A percentile compares a stretch with the other conserved stretches of the same genome.
Evolutionary conservation across 129 eudicot species (phyloP).

Genomic region (Pseudognaphalium luteoalbum): DNA sequence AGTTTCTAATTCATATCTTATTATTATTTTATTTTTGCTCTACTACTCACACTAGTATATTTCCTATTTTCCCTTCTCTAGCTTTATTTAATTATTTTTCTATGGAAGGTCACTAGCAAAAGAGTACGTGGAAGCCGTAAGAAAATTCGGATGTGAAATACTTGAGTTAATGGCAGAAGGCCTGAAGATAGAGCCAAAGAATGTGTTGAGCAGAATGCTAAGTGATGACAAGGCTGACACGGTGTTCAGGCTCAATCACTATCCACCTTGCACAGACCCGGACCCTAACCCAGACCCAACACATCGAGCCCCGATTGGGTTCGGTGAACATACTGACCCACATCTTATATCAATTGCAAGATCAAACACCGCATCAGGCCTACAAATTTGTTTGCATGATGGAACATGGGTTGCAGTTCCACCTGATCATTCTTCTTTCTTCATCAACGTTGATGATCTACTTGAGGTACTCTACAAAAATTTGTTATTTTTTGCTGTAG

Average conservation of each 20-base stretch:
- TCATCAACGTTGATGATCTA: conserved; percentile 62
- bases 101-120: conserved; percentile 42
- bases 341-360: conserved; percentile 62
- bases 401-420: conserved; percentile 65
- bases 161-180: conserved; percentile 66
- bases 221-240: conserved; percentile 65
- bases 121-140: conserved; percentile 45
- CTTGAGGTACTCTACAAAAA: conserved; percentile 36
- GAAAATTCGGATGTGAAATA: conserved; percentile 45
- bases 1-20: no score
- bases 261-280: conserved; percentile 52
- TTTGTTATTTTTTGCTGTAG: no score
- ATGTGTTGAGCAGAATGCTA: conserved; percentile 49
- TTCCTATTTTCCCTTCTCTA: not conserved
- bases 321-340: conserved; percentile 81
- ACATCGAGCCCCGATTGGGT: conserved; percentile 39
- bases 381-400: conserved; percentile 48
- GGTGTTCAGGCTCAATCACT: conserved; percentile 64
- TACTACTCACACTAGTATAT: not conserved
- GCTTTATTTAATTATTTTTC: not conserved
- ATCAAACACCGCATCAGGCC: conserved; percentile 57
- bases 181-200: conserved; percentile 42
- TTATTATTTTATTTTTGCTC: no score
- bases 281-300: not conserved
- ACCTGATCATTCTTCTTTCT: conserved; percentile 55